Base-by-base conservation (phyloP, 805 yeast genomes). In the Starmerella gropengiesseri region DNA sequence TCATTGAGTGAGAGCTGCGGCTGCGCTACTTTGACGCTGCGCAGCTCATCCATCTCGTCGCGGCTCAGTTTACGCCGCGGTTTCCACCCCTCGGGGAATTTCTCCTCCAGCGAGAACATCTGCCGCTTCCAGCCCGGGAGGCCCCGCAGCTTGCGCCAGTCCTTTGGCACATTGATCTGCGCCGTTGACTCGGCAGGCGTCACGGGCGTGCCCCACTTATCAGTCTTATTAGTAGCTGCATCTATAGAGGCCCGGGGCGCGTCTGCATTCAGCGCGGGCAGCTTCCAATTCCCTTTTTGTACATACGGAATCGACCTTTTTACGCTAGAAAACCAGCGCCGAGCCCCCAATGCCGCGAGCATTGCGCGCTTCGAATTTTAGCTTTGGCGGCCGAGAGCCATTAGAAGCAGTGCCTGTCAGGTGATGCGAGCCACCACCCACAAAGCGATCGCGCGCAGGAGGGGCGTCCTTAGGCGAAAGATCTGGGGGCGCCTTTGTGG, bases 101-200 rank as follows among this genome's bases (percentile, higher is more conserved):
- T 76, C 53, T 74, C 78, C 40, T 66, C 63, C 20, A 81, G 48
- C 0, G 91, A 75, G 51, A 69, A 70, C 52, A 77, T 77, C 51
- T 85, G 77, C 51, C 77, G 71, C 51, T 73, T 64, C 91, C 95
- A 87, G 27, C 69, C 74, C 1, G 82, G 80, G n/a, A 65, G 62
- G 44, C 48, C 53, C 33, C 44, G 55, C 42, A 55, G 57, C 34
- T 54, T 55, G 41, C 73, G 60, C 81, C 75, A 74, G 44, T 60
- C 60, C 30, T 51, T 50, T 2, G 80, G 80, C 4, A 68, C 66
- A n/a, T 58, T 59, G 21, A 44, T 45, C 41, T 18, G 28, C 16
- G 28, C 9, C 17, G 17, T 4, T 4, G 5, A 23, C 13, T 16
- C 21, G 28, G 7, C 14, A 5, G 5, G 9, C 14, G 29, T 7